Conservation (phyloP, 257 asterid genomes). For the Nicotiana attenuata region DNA sequence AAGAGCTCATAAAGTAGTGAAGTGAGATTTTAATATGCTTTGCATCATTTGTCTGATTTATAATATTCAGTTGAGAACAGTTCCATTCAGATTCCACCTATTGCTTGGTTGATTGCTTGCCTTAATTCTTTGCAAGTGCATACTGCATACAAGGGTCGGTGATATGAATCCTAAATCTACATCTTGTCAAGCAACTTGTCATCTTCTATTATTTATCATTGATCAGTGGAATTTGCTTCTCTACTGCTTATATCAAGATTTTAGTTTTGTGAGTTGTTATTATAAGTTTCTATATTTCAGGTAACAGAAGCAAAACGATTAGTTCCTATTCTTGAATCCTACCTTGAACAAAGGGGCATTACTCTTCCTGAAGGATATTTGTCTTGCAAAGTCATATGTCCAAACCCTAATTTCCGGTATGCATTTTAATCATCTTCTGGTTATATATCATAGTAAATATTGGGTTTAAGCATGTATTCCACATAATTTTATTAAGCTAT, state of each 20-base stretch:
- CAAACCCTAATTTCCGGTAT: slow-evolving; percentile 77
- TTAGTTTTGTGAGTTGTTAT: neutral
- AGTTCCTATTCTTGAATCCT: slow-evolving; percentile 71
- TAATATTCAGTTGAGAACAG: neutral
- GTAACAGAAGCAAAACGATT: slow-evolving; percentile 58
- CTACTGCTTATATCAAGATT: neutral
- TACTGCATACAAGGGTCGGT: neutral
- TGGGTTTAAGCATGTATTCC: neutral
- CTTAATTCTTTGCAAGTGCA: neutral
- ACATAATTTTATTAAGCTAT: neutral
- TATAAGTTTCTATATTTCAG: slow-evolving; percentile 35
- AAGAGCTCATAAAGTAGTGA: neutral
- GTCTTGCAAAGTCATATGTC: slow-evolving; percentile 77
- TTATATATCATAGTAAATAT: neutral
- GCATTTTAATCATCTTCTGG: slow-evolving; percentile 8
- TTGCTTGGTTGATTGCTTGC: neutral
- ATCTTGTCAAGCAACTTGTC: neutral
- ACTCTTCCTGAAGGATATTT: slow-evolving; percentile 72
- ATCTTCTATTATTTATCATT: neutral
- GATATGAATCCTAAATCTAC: neutral
- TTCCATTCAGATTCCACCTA: neutral
- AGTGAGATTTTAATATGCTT: neutral
- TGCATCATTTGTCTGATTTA: neutral
- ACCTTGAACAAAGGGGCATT: slow-evolving; percentile 87
- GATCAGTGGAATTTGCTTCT: slow-evolving; percentile 4